Evolutionary conservation across 2,329 filamentous ascomycete genomes (phyloP).

Genomic region (Xylariaceae sp.): DNA sequence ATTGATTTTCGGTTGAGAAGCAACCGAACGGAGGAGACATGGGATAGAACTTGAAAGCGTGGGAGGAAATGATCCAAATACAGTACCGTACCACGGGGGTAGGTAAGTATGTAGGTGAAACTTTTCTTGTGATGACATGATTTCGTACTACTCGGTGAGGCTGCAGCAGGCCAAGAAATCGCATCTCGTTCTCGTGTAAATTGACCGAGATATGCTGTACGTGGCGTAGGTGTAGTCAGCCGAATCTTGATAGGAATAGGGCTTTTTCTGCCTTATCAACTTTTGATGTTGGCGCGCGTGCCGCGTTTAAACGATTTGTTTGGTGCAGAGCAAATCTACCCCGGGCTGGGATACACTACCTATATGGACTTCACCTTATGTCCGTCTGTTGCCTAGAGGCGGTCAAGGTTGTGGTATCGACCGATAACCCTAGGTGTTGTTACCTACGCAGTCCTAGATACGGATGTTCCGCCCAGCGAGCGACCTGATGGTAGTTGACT

Average conservation of each 20-base stretch:
- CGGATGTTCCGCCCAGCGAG: too few relatives aligned
- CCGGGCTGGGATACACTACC: not conserved
- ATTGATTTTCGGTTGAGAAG: slow-evolving; percentile 18
- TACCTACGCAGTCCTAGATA: too few relatives aligned
- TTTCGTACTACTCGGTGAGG: slow-evolving; percentile 35
- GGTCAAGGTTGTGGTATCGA: too few relatives aligned
- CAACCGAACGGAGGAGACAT: slow-evolving; percentile 14
- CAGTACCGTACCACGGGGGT: not conserved
- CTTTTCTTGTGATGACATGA: not conserved
- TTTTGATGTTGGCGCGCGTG: slow-evolving; percentile 17
- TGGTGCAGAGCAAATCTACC: slow-evolving; percentile 12
- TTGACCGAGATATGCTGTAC: slow-evolving; percentile 22
- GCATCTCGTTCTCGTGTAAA: slow-evolving; percentile 28
- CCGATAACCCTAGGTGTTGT: too few relatives aligned
- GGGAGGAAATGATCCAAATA: slow-evolving; percentile 1
- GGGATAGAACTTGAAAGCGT: slow-evolving; percentile 6
- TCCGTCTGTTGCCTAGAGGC: not conserved
- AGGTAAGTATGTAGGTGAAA: slow-evolving; percentile 1
- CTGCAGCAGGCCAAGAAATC: slow-evolving; percentile 38
- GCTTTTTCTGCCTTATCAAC: slow-evolving; percentile 18
- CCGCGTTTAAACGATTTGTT: slow-evolving; percentile 23
- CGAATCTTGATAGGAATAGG: slow-evolving; percentile 7
- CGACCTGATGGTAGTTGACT: not conserved
- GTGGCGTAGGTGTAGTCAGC: not conserved
- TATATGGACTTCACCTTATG: too few relatives aligned